phyloP scores from a whole-genome alignment of 2,329 filamentous ascomycete species.

The Venturia carpophila region DNA sequence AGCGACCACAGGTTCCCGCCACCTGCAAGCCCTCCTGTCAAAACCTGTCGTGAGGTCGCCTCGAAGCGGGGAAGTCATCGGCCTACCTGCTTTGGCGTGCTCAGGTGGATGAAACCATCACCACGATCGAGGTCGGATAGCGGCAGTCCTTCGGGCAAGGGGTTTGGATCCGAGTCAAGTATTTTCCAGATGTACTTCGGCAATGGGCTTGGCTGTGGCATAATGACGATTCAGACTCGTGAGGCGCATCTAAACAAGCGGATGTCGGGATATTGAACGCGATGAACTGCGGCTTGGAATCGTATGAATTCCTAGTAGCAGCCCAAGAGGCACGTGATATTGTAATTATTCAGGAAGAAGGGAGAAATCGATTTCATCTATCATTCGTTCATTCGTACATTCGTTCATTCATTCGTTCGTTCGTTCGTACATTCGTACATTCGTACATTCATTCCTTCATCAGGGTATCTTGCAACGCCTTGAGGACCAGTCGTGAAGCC shows the following conservation, averaged over 20 bases:
- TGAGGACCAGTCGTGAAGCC: background rate
- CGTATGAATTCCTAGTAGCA: no score
- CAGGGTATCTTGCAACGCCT: background rate
- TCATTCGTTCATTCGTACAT: no score
- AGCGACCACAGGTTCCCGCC: slow-evolving; percentile 5
- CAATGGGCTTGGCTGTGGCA: slow-evolving; percentile 29
- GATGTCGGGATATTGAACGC: no score
- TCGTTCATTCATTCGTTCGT: no score
- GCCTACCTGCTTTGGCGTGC: slow-evolving; percentile 44
- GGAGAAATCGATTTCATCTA: no score
- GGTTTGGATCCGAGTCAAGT: slow-evolving; percentile 44
- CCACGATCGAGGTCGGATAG: slow-evolving; percentile 52
- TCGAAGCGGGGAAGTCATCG: background rate
- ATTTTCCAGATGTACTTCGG: slow-evolving; percentile 51
- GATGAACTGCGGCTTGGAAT: no score
- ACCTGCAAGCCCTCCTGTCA: slow-evolving; percentile 6
- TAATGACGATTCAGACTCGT: slow-evolving; percentile 14
- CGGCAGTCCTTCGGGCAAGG: slow-evolving; percentile 47
- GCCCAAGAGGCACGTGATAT: background rate
- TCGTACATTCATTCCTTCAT: no score
- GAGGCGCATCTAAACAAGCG: no score
- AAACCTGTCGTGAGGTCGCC: background rate
- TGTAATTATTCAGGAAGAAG: background rate
- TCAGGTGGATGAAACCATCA: slow-evolving; percentile 57
- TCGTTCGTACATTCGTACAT: no score